Conservation (phyloP, 2,329 filamentous ascomycete species). For the Aspergillus floridensis region DNA sequence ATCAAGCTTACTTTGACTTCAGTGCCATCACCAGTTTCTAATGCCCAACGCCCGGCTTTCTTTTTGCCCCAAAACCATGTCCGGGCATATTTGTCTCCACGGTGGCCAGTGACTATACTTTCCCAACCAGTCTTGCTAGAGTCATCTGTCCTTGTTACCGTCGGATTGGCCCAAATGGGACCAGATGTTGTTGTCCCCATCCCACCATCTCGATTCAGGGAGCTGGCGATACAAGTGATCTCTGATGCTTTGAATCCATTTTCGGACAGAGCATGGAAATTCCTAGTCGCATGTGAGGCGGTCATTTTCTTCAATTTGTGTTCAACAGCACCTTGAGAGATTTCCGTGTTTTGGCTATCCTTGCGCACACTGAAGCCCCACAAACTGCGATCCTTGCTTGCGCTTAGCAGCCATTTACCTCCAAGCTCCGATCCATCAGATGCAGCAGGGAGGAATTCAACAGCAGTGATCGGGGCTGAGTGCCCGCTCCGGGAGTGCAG, state of each 20-base stretch:
- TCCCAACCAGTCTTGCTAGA: slow-evolving; percentile 90
- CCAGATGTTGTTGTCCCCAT: slow-evolving; percentile 81
- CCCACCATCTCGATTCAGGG: slow-evolving; percentile 88
- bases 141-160: slow-evolving; percentile 64
- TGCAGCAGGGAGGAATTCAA: slow-evolving; percentile 81
- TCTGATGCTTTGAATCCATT: slow-evolving; percentile 75
- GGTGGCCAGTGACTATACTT: slow-evolving; percentile 90
- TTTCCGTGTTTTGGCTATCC: slow-evolving; percentile 88
- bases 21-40: slow-evolving; percentile 79
- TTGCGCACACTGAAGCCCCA: slow-evolving; percentile 96
- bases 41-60: slow-evolving; percentile 86
- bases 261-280: slow-evolving; percentile 10
- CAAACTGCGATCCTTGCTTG: slow-evolving; percentile 82
- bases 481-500: slow-evolving; percentile 86
- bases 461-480: slow-evolving; percentile 75
- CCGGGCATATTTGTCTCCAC: slow-evolving; percentile 75
- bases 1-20: slow-evolving; percentile 58
- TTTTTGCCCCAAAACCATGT: slow-evolving; percentile 99
- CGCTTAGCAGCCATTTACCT: slow-evolving; percentile 92
- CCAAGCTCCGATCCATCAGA: slow-evolving; percentile 84
- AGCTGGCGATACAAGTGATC: slow-evolving; percentile 87
- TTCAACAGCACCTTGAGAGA: slow-evolving; percentile 85
- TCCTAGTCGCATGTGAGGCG: slow-evolving; percentile 14
- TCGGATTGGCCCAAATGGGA: slow-evolving; percentile 78
- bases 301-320: slow-evolving; percentile 78